These are phyloP conservation scores for Botrytis byssoidea DNA, from an alignment of 2,329 filamentous ascomycete species.

Conservation along the genomic window DNA sequence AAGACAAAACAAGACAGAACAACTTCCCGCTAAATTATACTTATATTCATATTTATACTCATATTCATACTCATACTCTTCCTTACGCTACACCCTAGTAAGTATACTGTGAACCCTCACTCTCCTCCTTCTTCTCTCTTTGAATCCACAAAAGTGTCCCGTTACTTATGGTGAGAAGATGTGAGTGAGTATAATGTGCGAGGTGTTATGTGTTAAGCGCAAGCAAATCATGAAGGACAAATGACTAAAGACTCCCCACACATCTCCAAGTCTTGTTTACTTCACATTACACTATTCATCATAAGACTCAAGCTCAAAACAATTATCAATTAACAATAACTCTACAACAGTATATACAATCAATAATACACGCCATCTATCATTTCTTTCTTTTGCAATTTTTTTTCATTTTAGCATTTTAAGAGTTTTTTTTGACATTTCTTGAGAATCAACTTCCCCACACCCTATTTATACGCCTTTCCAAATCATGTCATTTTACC, in stretches of 20 bases:
- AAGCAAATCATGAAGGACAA: not conserved
- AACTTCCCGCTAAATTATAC: too few relatives aligned
- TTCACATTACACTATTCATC: not conserved
- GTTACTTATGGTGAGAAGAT: not conserved
- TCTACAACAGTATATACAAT: not conserved
- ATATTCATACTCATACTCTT: too few relatives aligned
- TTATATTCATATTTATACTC: too few relatives aligned
- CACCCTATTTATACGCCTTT: not conserved
- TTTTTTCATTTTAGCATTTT: slow-evolving; percentile 4
- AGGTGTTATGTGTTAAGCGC: accelerated
- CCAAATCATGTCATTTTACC: not conserved
- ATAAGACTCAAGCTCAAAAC: not conserved
- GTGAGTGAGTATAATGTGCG: not conserved
- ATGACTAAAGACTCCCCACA: not conserved
- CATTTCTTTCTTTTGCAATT: not conserved
- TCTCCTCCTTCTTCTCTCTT: too few relatives aligned
- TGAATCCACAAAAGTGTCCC: not conserved
- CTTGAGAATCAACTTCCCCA: not conserved
- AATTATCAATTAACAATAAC: not conserved
- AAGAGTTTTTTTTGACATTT: slow-evolving; percentile 4
- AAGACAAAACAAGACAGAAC: too few relatives aligned
- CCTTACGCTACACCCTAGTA: not conserved
- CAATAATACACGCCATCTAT: not conserved
- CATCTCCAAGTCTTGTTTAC: not conserved
- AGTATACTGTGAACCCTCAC: not conserved